These are phyloP conservation scores for Lactarius psammicola DNA, from an alignment of 768 basidiomycete species.

Conservation along the genomic window DNA sequence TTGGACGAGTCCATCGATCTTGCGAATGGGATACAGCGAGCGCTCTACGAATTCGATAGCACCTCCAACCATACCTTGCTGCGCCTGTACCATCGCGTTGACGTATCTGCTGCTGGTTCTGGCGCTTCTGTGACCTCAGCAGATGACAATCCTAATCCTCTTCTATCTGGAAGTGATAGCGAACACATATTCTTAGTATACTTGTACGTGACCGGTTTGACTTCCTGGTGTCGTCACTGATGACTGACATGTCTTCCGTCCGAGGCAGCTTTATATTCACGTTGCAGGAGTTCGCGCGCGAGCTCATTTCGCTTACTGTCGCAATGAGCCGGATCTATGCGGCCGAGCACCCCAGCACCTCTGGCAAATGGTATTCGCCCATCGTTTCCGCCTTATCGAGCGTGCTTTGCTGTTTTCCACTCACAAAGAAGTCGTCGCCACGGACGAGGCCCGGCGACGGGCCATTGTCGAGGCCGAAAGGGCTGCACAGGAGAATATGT, in stretches of 20 bases:
- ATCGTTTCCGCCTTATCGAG: constrained; percentile 39
- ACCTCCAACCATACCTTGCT: constrained; percentile 83
- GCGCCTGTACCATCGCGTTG: constrained; percentile 62
- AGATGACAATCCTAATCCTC: constrained; percentile 38
- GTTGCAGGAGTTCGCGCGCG: constrained; percentile 87
- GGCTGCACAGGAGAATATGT: constrained; percentile 35
- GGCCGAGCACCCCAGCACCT: constrained; percentile 52
- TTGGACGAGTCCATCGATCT: constrained; percentile 64
- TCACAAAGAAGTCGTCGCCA: background rate
- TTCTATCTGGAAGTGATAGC: constrained; percentile 51
- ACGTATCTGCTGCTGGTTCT: constrained; percentile 32
- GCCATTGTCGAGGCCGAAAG: constrained; percentile 20
- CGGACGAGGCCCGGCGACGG: background rate
- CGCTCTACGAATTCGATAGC: constrained; percentile 71
- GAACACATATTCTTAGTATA: constrained; percentile 89
- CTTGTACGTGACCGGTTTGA: constrained; percentile 60
- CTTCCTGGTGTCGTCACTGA: background rate
- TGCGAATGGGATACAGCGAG: constrained; percentile 63
- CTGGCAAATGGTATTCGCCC: constrained; percentile 30
- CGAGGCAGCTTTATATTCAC: constrained; percentile 86
- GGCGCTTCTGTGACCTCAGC: constrained; percentile 30
- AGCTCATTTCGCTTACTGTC: constrained; percentile 78
- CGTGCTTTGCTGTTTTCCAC: constrained; percentile 32
- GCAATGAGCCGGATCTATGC: constrained; percentile 78
- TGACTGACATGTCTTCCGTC: too few species aligned